Evolutionary conservation across 495 filamentous ascomycete species (phyloP).

Genomic region (Trichoderma erinaceum): DNA sequence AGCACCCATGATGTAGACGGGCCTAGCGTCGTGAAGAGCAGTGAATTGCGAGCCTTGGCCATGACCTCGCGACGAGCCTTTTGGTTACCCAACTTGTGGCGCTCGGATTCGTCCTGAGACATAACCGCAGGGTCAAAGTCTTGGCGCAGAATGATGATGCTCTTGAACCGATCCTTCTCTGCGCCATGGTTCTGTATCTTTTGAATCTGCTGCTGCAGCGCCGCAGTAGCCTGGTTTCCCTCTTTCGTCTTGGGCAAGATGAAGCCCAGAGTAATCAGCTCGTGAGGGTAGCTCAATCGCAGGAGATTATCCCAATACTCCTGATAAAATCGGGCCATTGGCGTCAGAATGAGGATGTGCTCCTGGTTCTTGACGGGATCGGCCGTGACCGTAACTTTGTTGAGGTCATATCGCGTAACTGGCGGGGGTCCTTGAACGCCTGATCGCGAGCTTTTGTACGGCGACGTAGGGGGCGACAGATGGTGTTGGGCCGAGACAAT

Average conservation of each 20-base stretch:
- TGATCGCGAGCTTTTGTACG: constrained; percentile 63
- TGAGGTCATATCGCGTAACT: constrained; percentile 91
- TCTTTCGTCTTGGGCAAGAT: constrained; percentile 89
- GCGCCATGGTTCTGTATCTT: constrained; percentile 72
- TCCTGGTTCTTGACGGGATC: constrained; percentile 72
- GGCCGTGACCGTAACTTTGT: constrained; percentile 76
- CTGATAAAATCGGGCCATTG: constrained; percentile 86
- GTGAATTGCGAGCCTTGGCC: constrained; percentile 85
- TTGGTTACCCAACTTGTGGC: constrained; percentile 85
- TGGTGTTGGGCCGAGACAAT: constrained; percentile 59
- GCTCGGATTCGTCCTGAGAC: constrained; percentile 79
- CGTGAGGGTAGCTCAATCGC: constrained; percentile 79
- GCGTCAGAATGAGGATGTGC: constrained; percentile 85
- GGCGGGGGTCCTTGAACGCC: constrained; percentile 63
- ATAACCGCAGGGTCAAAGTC: constrained; percentile 80
- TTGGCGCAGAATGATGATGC: constrained; percentile 88
- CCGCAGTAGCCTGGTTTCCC: constrained; percentile 72
- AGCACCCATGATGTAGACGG: constrained; percentile 93
- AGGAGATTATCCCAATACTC: constrained; percentile 95
- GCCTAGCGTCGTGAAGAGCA: constrained; percentile 94
- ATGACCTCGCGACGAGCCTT: constrained; percentile 82
- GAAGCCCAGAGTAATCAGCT: constrained; percentile 91
- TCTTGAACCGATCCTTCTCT: constrained; percentile 76
- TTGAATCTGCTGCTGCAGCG: constrained; percentile 75
- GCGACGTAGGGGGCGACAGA: constrained; percentile 75